Evolutionary conservation across 441 rosid species (phyloP).

Genomic region (Eugenia klotzschiana): DNA sequence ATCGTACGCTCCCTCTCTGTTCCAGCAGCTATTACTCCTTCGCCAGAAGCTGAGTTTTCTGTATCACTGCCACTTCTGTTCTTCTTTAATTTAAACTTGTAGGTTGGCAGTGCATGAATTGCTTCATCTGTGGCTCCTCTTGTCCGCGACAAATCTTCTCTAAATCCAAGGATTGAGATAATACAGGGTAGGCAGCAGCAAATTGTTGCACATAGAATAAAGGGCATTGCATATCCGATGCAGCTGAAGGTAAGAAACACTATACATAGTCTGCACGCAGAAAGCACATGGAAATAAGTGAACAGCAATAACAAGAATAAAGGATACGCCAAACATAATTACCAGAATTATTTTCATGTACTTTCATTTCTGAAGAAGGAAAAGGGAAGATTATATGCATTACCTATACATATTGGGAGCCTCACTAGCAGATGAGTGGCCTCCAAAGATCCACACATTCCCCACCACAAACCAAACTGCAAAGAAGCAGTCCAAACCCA

Average conservation of each 20-base stretch:
- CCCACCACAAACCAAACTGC: constrained; percentile 99
- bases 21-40: constrained; percentile 88
- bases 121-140: constrained; percentile 76
- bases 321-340: neutral
- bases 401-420: constrained; percentile 98
- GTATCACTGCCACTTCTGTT: constrained; percentile 31
- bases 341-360: neutral
- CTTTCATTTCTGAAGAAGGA: neutral
- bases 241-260: constrained; percentile 90
- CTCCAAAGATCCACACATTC: constrained; percentile 97
- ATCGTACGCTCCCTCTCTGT: constrained; percentile 72
- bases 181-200: constrained; percentile 97
- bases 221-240: constrained; percentile 96
- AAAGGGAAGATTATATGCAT: neutral
- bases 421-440: constrained; percentile 74
- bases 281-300: neutral
- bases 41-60: constrained; percentile 31
- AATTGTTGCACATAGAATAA: constrained; percentile 88
- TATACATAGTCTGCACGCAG: constrained; percentile 66
- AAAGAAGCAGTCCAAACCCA: constrained; percentile 93
- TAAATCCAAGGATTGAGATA: constrained; percentile 70
- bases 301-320: neutral
- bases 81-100: constrained; percentile 71
- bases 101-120: constrained; percentile 72
- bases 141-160: constrained; percentile 80